Percentiles rank a stretch among this genome's conserved stretches.
Evolutionary conservation across 176 grass and related monocot species (phyloP).

Genomic region (Saccharum officinarum): DNA sequence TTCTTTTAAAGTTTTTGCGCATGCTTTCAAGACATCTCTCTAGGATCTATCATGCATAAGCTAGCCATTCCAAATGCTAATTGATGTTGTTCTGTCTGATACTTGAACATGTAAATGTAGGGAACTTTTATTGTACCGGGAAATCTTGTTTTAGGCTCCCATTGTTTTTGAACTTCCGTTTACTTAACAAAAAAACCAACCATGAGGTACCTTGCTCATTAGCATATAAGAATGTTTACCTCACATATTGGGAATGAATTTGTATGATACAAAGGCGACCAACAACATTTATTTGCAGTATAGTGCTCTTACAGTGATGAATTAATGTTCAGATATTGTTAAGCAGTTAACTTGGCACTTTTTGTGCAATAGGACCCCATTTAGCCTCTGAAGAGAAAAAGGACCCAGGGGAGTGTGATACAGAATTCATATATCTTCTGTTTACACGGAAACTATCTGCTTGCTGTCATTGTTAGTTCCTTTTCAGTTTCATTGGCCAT

Average conservation of each 20-base stretch:
- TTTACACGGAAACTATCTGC: background rate
- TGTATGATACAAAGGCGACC: constrained; percentile 8
- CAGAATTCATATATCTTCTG: background rate
- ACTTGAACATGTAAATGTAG: background rate
- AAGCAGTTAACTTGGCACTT: background rate
- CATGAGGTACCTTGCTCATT: background rate
- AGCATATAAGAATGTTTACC: background rate
- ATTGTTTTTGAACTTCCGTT: background rate
- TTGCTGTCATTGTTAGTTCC: background rate
- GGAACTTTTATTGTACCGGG: background rate
- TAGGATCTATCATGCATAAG: background rate
- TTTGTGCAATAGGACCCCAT: background rate
- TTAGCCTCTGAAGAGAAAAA: background rate
- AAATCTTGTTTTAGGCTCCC: background rate
- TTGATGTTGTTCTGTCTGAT: background rate
- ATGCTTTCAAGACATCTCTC: background rate
- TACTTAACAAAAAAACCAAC: background rate
- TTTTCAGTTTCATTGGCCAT: background rate
- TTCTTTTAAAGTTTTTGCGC: background rate
- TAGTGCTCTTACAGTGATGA: background rate
- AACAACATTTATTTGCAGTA: background rate
- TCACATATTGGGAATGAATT: background rate
- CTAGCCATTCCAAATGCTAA: constrained; percentile 12
- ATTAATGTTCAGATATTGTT: background rate
- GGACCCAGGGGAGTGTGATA: background rate